Evolutionary conservation across 352 stramenopile genomes (phyloP), one percentile per base, ranked within the genome.

Genomic region (Thraustochytrium striatum): DNA sequence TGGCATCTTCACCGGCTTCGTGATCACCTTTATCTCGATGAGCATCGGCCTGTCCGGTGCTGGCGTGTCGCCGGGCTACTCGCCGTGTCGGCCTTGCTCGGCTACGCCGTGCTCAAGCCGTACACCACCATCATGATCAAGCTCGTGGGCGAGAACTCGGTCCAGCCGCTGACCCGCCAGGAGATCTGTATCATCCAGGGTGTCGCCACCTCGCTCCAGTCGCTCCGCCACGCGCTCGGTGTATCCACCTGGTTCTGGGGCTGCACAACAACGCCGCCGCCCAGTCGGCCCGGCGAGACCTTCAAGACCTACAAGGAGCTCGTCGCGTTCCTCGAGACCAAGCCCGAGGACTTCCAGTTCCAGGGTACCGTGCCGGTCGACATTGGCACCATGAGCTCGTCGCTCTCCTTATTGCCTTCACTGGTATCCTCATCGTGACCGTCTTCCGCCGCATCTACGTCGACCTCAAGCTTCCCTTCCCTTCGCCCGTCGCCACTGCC

Each of bases 181-280:
- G 69, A 79, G 55, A 79, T 75, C 53, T 75, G 52, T 28, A 52
- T 79, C 33, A 72, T 79, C 36, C 69, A 79, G 57, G 75, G 52
- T 11, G 28, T 69, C 19, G 69, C 55, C 16, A n/a, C n/a, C n/a
- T n/a, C n/a, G n/a, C n/a, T n/a, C n/a, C n/a, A n/a, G n/a, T n/a
- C n/a, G n/a, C n/a, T n/a, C n/a, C n/a, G n/a, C n/a, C n/a, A n/a
- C n/a, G n/a, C n/a, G n/a, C n/a, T n/a, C n/a, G n/a, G n/a, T n/a
- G n/a, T n/a, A n/a, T n/a, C n/a, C n/a, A n/a, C n/a, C n/a, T n/a
- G n/a, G n/a, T n/a, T n/a, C n/a, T n/a, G n/a, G n/a, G n/a, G n/a
- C n/a, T n/a, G n/a, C n/a, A n/a, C n/a, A n/a, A n/a, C n/a, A n/a
- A n/a, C n/a, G n/a, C n/a, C n/a, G n/a, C n/a, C n/a, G n/a, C n/a